phyloP scores from a whole-genome alignment of 352 stramenopile genomes.

The Phytophthora pinifolia region DNA sequence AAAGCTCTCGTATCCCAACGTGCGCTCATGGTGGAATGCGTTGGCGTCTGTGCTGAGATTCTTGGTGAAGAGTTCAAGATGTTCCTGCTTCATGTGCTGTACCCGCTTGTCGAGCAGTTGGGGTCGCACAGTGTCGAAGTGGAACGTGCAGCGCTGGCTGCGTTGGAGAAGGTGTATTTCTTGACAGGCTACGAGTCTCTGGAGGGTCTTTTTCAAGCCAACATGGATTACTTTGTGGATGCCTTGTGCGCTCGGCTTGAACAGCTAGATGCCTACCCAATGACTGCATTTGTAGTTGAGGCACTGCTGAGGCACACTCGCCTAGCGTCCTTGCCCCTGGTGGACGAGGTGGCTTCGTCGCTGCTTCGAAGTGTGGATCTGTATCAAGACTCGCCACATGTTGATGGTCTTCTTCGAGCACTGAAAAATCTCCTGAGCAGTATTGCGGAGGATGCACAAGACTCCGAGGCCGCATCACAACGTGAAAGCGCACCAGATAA shows the following conservation, averaged over 20 bases:
- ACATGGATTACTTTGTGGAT: slow-evolving; percentile 91
- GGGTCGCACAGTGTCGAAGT: slow-evolving; percentile 59
- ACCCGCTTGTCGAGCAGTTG: slow-evolving; percentile 85
- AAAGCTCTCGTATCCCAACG: slow-evolving; percentile 39
- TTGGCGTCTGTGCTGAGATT: slow-evolving; percentile 75
- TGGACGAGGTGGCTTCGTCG: slow-evolving; percentile 75
- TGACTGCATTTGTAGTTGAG: slow-evolving; percentile 78
- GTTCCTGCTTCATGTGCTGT: slow-evolving; percentile 75
- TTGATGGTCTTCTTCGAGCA: slow-evolving; percentile 54
- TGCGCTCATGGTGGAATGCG: slow-evolving; percentile 71
- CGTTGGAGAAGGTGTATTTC: slow-evolving; percentile 69
- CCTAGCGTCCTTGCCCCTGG: slow-evolving; percentile 67
- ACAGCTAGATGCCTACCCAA: slow-evolving; percentile 66
- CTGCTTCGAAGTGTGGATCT: slow-evolving; percentile 74
- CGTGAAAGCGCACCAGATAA: slow-evolving; percentile 1
- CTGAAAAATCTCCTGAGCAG: slow-evolving; percentile 57
- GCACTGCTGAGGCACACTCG: slow-evolving; percentile 61
- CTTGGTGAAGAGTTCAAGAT: slow-evolving; percentile 47
- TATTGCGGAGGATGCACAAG: slow-evolving; percentile 32
- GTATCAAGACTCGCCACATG: slow-evolving; percentile 63
- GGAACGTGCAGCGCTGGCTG: slow-evolving; percentile 64
- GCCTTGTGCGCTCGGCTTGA: slow-evolving; percentile 68
- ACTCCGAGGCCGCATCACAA: slow-evolving; percentile 9
- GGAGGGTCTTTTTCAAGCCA: slow-evolving; percentile 67
- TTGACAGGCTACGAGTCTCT: slow-evolving; percentile 56